phyloP scores from a whole-genome alignment of 305 asterid species.

The Plantago rigida region DNA sequence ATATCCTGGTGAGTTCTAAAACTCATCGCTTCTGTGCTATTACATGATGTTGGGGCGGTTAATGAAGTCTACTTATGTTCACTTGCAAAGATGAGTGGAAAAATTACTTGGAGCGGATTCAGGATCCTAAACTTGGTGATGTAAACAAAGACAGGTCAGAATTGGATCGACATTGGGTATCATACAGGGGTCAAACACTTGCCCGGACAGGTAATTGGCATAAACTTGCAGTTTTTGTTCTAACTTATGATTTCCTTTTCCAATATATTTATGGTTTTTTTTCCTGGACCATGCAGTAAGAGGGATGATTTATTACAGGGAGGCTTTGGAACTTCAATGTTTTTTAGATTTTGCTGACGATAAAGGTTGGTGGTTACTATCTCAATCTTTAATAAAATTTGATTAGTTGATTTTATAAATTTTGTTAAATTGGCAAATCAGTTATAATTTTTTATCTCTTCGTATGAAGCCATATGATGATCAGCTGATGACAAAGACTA shows the following conservation, averaged over 20 bases:
- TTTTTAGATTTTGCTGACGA: slow-evolving; percentile 85
- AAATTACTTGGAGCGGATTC: slow-evolving; percentile 65
- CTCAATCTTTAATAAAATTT: background rate
- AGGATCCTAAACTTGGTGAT: slow-evolving; percentile 44
- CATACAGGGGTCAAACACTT: slow-evolving; percentile 96
- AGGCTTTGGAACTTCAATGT: slow-evolving; percentile 90
- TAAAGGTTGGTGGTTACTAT: slow-evolving; percentile 45
- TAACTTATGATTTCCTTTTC: background rate
- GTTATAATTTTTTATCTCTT: background rate
- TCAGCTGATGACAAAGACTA: slow-evolving; percentile 1
- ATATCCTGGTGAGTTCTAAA: slow-evolving; percentile 69
- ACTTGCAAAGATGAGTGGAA: slow-evolving; percentile 70
- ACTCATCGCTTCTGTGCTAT: slow-evolving; percentile 17
- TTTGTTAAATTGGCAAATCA: background rate
- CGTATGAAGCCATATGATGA: slow-evolving; percentile 13
- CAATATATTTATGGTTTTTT: slow-evolving; percentile 13
- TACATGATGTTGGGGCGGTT: slow-evolving; percentile 18
- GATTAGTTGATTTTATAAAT: background rate
- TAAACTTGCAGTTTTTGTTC: slow-evolving; percentile 18
- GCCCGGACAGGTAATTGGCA: slow-evolving; percentile 73
- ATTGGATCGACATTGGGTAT: slow-evolving; percentile 81
- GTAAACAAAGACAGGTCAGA: slow-evolving; percentile 48
- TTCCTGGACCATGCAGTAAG: slow-evolving; percentile 50
- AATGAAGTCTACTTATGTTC: slow-evolving; percentile 18
- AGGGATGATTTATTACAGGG: slow-evolving; percentile 98